Evolutionary conservation across 495 filamentous ascomycete genomes (phyloP).

Genomic region (Penicillium pancosmium): DNA sequence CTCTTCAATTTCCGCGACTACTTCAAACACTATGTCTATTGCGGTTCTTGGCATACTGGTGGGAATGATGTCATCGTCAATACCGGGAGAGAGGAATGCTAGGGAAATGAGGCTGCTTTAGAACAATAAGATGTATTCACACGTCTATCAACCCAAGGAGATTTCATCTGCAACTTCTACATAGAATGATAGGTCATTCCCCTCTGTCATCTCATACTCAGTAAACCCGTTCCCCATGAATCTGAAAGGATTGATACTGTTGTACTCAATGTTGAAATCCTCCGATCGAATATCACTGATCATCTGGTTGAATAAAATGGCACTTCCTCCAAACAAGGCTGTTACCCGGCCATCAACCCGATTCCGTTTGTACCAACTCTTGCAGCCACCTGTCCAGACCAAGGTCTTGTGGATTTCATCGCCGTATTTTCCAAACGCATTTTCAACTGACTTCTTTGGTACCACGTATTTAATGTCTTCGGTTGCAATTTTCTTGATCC

Average conservation of each 20-base stretch:
- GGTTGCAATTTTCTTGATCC: constrained; percentile 47
- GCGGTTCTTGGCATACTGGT: too few relatives aligned
- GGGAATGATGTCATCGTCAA: too few relatives aligned
- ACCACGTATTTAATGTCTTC: constrained; percentile 50
- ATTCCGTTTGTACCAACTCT: constrained; percentile 53
- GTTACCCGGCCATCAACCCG: constrained; percentile 43
- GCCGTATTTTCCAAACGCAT: constrained; percentile 45
- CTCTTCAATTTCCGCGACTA: too few relatives aligned
- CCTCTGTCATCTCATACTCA: constrained; percentile 29
- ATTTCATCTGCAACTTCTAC: constrained; percentile 17
- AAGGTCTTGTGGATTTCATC: constrained; percentile 47
- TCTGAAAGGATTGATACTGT: constrained; percentile 46
- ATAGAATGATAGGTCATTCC: constrained; percentile 33
- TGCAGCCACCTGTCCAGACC: constrained; percentile 50
- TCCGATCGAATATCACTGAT: constrained; percentile 49
- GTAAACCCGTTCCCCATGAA: constrained; percentile 53
- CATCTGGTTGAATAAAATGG: constrained; percentile 52
- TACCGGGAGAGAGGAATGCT: too few relatives aligned
- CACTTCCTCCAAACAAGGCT: constrained; percentile 48
- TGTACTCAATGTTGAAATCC: constrained; percentile 53
- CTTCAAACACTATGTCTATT: too few relatives aligned
- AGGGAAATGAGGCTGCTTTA: too few relatives aligned
- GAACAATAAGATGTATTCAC: neutral
- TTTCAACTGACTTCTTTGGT: constrained; percentile 37
- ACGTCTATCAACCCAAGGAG: neutral